phyloP scores from a whole-genome alignment of 148 eudicot genomes.

The Talinum fruticosum region DNA sequence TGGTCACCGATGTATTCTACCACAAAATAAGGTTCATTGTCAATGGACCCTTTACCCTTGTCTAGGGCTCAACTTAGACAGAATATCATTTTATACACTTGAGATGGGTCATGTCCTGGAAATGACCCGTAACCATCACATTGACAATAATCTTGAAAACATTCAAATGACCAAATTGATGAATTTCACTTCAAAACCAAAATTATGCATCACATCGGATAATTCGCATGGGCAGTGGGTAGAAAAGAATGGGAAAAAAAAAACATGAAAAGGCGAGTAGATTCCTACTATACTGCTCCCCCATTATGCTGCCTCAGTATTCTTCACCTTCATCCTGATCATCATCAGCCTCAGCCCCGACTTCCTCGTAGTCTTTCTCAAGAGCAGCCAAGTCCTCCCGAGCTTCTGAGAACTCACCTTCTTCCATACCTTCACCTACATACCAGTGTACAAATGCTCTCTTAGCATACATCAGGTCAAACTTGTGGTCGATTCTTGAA shows the following conservation, averaged over 20 bases:
- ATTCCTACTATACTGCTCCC: neutral
- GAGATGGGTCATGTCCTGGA: too few relatives aligned
- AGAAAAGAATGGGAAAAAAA: neutral
- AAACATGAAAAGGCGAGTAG: neutral
- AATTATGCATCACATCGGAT: neutral
- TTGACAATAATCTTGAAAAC: neutral
- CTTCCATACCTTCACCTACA: constrained; percentile 44
- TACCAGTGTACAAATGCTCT: constrained; percentile 44
- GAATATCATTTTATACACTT: too few relatives aligned
- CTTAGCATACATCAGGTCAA: constrained; percentile 26
- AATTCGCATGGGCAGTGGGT: neutral
- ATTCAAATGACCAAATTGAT: neutral
- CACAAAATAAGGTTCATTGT: too few relatives aligned
- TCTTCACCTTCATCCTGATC: constrained; percentile 37
- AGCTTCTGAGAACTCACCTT: constrained; percentile 40
- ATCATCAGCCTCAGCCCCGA: constrained; percentile 35
- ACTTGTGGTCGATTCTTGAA: constrained; percentile 35
- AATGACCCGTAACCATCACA: too few relatives aligned
- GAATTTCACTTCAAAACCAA: neutral
- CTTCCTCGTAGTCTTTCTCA: constrained; percentile 38
- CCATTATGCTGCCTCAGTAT: constrained; percentile 6
- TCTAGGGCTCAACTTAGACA: too few relatives aligned
- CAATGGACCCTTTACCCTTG: too few relatives aligned
- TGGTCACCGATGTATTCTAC: too few relatives aligned
- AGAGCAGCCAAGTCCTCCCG: constrained; percentile 42